phyloP scores from a whole-genome alignment of 2,329 filamentous ascomycete species.

The Fonsecaea pedrosoi region DNA sequence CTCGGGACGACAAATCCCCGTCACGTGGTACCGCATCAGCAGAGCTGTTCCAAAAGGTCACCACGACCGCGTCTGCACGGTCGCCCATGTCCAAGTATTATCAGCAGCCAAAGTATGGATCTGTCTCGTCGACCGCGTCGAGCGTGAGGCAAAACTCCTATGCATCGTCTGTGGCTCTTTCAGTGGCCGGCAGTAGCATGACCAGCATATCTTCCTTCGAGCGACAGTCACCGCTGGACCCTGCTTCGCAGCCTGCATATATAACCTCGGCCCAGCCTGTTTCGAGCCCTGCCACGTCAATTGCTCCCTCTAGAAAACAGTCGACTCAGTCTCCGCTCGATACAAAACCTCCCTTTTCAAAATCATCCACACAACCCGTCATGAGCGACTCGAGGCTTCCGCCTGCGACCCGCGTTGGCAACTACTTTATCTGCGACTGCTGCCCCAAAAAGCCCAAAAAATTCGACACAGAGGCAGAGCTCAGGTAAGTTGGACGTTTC shows the following conservation, averaged over 20 bases:
- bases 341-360: slow-evolving; percentile 48
- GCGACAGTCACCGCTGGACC: slow-evolving; percentile 64
- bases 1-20: slow-evolving; percentile 46
- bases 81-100: slow-evolving; percentile 60
- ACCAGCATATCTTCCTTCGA: slow-evolving; percentile 69
- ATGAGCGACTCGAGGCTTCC: slow-evolving; percentile 46
- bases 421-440: slow-evolving; percentile 82
- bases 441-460: slow-evolving; percentile 98
- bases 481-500: slow-evolving; percentile 68
- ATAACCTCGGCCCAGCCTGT: slow-evolving; percentile 55
- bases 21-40: slow-evolving; percentile 36
- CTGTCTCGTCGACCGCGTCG: slow-evolving; percentile 71
- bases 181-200: slow-evolving; percentile 66
- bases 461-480: slow-evolving; percentile 82
- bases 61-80: slow-evolving; percentile 47
- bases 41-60: slow-evolving; percentile 26
- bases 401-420: slow-evolving; percentile 57
- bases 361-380: slow-evolving; percentile 54
- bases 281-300: slow-evolving; percentile 47
- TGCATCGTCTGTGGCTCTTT: slow-evolving; percentile 66
- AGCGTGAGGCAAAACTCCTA: slow-evolving; percentile 67
- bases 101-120: slow-evolving; percentile 62
- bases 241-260: slow-evolving; percentile 61
- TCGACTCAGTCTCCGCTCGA: slow-evolving; percentile 44
- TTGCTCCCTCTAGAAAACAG: slow-evolving; percentile 41